These are phyloP conservation scores for Arthrobotrys pseudoclavata DNA, from an alignment of 2,329 filamentous ascomycete species.

Conservation along the genomic window DNA sequence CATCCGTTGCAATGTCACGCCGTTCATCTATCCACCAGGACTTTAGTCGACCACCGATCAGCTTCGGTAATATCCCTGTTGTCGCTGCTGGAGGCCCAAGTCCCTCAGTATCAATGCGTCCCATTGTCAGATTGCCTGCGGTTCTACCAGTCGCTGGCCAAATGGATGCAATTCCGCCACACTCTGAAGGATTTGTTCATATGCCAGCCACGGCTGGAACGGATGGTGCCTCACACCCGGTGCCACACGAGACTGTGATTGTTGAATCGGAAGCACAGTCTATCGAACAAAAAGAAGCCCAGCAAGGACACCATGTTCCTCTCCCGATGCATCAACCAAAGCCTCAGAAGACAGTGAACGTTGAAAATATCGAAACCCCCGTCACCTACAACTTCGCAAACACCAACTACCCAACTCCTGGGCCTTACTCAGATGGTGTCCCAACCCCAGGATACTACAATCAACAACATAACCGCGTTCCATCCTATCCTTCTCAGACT, in stretches of 20 bases:
- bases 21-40: conserved; percentile 63
- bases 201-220: neutral
- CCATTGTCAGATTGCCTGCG: conserved; percentile 65
- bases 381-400: conserved; percentile 72
- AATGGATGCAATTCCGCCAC: conserved; percentile 20
- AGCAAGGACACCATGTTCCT: conserved; percentile 73
- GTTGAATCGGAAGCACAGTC: conserved; percentile 40
- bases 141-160: conserved; percentile 61
- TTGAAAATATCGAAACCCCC: conserved; percentile 91
- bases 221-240: conserved; percentile 28
- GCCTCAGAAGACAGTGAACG: conserved; percentile 92
- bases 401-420: conserved; percentile 68
- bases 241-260: conserved; percentile 24
- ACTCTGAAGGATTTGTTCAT: conserved; percentile 32
- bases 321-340: conserved; percentile 89
- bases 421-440: conserved; percentile 63
- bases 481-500: conserved; percentile 61
- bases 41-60: conserved; percentile 56
- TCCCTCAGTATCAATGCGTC: conserved; percentile 60
- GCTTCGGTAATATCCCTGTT: conserved; percentile 59
- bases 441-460: conserved; percentile 61
- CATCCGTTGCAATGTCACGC: conserved; percentile 63
- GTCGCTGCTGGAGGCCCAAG: conserved; percentile 43
- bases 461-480: conserved; percentile 53
- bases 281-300: conserved; percentile 73